Evolutionary conservation across 23 red algal species (phyloP), one percentile per base, ranked within the genome.

Genomic region (Chondrus crispus): DNA sequence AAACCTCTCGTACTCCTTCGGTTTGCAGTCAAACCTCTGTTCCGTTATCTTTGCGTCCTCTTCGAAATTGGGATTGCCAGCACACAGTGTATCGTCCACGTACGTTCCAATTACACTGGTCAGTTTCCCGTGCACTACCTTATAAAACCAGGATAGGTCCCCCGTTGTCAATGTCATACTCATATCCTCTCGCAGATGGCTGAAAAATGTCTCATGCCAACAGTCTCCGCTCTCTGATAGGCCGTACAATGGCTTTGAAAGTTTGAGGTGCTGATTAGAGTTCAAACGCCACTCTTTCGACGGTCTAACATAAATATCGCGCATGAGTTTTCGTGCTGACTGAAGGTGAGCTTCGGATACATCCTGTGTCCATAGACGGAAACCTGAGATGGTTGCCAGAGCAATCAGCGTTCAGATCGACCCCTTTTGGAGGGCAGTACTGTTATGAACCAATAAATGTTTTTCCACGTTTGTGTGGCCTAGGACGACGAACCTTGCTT

Each of bases 21-120:
- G 51, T 57, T 82, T 82, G 26, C 44, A 82, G 8, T 82, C 51
- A 60, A 55, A 60, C 45, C n/a, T 82, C 24, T 82, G 43, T 54
- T 54, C 77, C 19, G 47, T 82, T 50, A 82, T 41, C 10, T 57
- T 82, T 57, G 47, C 7, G 35, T 82, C 48, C 8, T 82, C 35
- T 7, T 5, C 35, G 28, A 82, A 60, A 22, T 46, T 60, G 28
- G 10, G 16, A 57, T 82, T 51, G 9, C 77, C 77, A 35, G 45
- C 42, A 44, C 32, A 37, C 6, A 82, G 32, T 6, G 24, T 50
- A 28, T 82, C 77, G 41, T 82, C 77, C 22, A 88, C 45, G 51
- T 54, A 71, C 3, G 44, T 57, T 4, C 77, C 77, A 13, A 46
- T 13, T 51, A 82, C 26, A 39, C 51, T 47, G 5, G 13, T 57